These are phyloP conservation scores for Immersiella caudata DNA, from an alignment of 495 filamentous ascomycete genomes.

Conservation along the genomic window DNA sequence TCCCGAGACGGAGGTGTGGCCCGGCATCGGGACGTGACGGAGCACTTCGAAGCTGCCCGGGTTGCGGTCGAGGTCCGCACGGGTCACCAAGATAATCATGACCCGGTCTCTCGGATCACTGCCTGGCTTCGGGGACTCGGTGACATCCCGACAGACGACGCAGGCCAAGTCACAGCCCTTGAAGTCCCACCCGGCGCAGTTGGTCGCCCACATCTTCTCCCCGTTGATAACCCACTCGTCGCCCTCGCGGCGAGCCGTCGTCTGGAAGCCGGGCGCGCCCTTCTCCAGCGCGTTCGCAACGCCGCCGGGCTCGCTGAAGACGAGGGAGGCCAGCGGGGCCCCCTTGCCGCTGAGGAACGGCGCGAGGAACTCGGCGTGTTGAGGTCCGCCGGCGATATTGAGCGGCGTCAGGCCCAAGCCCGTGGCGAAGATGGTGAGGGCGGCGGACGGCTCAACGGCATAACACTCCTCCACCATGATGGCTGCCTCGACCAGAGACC, in stretches of 20 bases:
- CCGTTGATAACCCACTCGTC: conserved; percentile 59
- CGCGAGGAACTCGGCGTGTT: conserved; percentile 49
- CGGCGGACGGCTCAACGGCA: conserved; percentile 50
- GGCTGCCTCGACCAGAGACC: conserved; percentile 48
- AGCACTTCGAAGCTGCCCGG: conserved; percentile 46
- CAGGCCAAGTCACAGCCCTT: conserved; percentile 56
- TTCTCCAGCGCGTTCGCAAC: conserved; percentile 57
- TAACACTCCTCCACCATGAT: conserved; percentile 59
- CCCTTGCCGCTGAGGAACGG: conserved; percentile 53
- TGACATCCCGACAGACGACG: conserved; percentile 53
- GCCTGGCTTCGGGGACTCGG: conserved; percentile 26
- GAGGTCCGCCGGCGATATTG: conserved; percentile 45
- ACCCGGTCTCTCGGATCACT: conserved; percentile 42
- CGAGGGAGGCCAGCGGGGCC: conserved; percentile 53
- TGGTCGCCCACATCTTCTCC: conserved; percentile 59
- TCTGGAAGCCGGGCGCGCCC: conserved; percentile 50
- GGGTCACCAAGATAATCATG: conserved; percentile 54
- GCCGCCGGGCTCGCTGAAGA: conserved; percentile 55
- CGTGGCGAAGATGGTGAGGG: conserved; percentile 56
- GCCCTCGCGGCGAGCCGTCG: conserved; percentile 53
- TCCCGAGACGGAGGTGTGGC: conserved; percentile 50
- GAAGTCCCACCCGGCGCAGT: conserved; percentile 56
- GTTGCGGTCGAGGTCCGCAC: conserved; percentile 48
- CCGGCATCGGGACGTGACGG: conserved; percentile 43
- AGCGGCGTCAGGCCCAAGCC: conserved; percentile 55